Evolutionary conservation across 495 filamentous ascomycete genomes (phyloP), one percentile per base, ranked within the genome.

Genomic region (Bryoglossum gracile): DNA sequence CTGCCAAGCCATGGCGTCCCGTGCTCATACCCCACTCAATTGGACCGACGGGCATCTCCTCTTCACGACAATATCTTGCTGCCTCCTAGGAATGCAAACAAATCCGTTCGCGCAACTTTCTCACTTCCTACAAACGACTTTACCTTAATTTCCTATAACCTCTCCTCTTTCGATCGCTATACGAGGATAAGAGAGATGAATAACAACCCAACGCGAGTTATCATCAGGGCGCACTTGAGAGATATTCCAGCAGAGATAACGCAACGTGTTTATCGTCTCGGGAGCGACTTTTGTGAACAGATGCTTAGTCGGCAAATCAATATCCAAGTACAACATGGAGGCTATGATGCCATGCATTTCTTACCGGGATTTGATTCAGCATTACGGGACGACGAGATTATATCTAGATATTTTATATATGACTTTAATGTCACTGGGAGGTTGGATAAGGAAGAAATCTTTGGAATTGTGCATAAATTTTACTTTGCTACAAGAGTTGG

Each of bases 301-400:
- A 50, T 50, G 35, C 47, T 50, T 23, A 8, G 13, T 42, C 47
- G 47, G 14, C 47, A 36, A 43, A 14, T 42, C 2, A 50, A 43
- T 8, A 43, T 14, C 9, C 42, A 32, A 3, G 3, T 42, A 42
- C 24, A 23, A 23, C 14, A 17, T 11, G 37, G 23, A 34, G 6
- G 22, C 21, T 23, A 42, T 13, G 47, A 50, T 22, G 36, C 38
- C 14, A 22, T 50, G n/a, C 47, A 50, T 32, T 32, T 30, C 23
- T 21, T 43, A 8, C 47, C 47, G 16, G 37, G 43, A 3, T 42
- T 42, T n/a, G 47, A 50, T 14, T 50, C 47, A 23, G n/a, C n/a
- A n/a, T n/a, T n/a, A n/a, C n/a, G n/a, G n/a, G n/a, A n/a, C n/a
- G 25, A 43, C 21, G 22, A 50, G 33, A 18, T 8, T 23, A n/a